Base-by-base conservation (phyloP, 352 stramenopile genomes). In the Phytopythium chamaehyphon region DNA sequence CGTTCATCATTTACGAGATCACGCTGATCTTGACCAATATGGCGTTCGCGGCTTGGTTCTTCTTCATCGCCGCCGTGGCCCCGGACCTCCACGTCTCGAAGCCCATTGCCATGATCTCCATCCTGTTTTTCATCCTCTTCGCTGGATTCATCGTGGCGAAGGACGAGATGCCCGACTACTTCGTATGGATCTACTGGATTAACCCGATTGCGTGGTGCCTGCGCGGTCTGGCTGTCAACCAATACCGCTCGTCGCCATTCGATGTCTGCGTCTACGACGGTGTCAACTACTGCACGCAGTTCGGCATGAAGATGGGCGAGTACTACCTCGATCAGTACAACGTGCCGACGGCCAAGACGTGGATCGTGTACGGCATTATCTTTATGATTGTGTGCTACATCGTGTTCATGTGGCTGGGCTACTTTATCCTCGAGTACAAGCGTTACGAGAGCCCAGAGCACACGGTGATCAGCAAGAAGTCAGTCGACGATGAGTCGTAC, bases 171-270 rank as follows among this genome's bases (percentile, higher is more conserved):
- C 76, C 74, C 2, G 55, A 55, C 31, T 75, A 63, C 51, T 23
- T 66, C 5, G 58, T 64, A 9, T 87, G 76, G 76, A 53, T 86
- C 40, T 84, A 80, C 55, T 84, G 64, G 59, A 65, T 86, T 21
- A 62, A 82, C 45, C 76, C 76, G 6, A 66, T 85, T 22, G 51
- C 64, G 4, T 85, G 74, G 74, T 63, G 49, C 12, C 45, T 74
- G 23, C 63, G 69, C 4, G 57, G 21, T 1, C 65, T 66, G 21
- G 70, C 54, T 3, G 66, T 71, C 22, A 72, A 72, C 51, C 51
- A 72, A 31, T 72, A 69, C 47, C 59, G 54, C 9, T 62, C 59
- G 31, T 46, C 43, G 18, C 28, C 35, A 4, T 71, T 68, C 15
- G 51, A 73, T 5, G 57, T 73, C 18, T 77, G 67, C 44, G 23